phyloP scores from a whole-genome alignment of 2,329 filamentous ascomycete species.

The Podosphaera leucotricha region DNA sequence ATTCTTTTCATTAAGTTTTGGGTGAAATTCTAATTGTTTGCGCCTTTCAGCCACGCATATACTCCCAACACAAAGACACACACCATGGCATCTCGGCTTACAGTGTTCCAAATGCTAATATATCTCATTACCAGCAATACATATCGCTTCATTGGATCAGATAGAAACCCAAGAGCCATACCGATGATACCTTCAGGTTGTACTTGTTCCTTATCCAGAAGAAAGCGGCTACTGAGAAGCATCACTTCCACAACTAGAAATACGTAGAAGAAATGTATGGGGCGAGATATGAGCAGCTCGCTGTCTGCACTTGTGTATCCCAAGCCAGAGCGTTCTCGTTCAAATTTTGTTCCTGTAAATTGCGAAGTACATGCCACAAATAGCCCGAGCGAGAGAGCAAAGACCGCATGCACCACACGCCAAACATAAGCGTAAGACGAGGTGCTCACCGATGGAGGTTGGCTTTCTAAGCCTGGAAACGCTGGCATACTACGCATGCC shows the following conservation, averaged over 20 bases:
- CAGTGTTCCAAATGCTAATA: conserved; percentile 45
- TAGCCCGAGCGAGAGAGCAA: conserved; percentile 43
- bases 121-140: conserved; percentile 39
- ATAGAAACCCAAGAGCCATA: conserved; percentile 39
- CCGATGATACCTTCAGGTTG: conserved; percentile 38
- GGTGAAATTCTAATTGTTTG: neutral
- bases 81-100: conserved; percentile 50
- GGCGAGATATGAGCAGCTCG: conserved; percentile 14
- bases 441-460: conserved; percentile 16
- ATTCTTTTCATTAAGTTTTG: too few relatives aligned
- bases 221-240: conserved; percentile 46
- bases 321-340: conserved; percentile 24
- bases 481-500: conserved; percentile 15
- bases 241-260: conserved; percentile 57
- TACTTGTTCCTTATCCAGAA: conserved; percentile 35
- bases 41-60: conserved; percentile 12
- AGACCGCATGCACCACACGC: conserved; percentile 49
- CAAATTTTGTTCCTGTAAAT: conserved; percentile 41
- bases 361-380: conserved; percentile 46
- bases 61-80: conserved; percentile 48
- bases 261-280: conserved; percentile 46
- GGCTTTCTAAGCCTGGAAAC: conserved; percentile 21
- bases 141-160: conserved; percentile 37
- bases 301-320: conserved; percentile 12
- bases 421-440: conserved; percentile 31